These are phyloP conservation scores for Fusarium concolor DNA, from an alignment of 2,329 filamentous ascomycete genomes.

Conservation along the genomic window DNA sequence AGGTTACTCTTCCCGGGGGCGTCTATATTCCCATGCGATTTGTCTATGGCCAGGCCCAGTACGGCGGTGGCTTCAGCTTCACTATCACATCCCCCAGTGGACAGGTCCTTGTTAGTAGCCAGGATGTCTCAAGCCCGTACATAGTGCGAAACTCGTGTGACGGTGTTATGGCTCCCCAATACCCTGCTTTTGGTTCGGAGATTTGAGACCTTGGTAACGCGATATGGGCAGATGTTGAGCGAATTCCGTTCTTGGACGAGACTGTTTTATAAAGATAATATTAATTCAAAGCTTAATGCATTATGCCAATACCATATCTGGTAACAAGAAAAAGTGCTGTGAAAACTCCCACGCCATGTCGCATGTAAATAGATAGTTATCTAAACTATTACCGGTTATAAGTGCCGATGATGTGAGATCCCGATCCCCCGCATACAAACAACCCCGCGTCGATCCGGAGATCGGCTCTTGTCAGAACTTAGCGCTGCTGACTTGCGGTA, in stretches of 20 bases:
- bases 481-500: neutral
- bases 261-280: neutral
- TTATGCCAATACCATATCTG: neutral
- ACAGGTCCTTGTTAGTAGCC: neutral
- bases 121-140: neutral
- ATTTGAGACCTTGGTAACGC: neutral
- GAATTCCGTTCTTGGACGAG: neutral
- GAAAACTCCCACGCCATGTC: neutral
- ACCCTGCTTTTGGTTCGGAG: neutral
- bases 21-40: neutral
- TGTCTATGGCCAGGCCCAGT: conserved; percentile 4
- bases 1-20: fast-evolving
- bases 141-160: conserved; percentile 1
- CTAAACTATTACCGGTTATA: neutral
- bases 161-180: fast-evolving
- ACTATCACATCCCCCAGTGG: neutral
- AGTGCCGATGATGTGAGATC: neutral
- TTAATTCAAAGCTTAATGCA: neutral
- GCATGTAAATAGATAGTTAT: too few species aligned
- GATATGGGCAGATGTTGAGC: neutral
- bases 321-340: neutral
- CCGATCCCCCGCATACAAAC: too few species aligned
- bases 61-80: conserved; percentile 1
- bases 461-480: neutral
- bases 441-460: neutral